These are phyloP conservation scores for Sphagnum contortum DNA, from an alignment of 225 moss, liverwort and hornwort genomes.

Conservation along the genomic window DNA sequence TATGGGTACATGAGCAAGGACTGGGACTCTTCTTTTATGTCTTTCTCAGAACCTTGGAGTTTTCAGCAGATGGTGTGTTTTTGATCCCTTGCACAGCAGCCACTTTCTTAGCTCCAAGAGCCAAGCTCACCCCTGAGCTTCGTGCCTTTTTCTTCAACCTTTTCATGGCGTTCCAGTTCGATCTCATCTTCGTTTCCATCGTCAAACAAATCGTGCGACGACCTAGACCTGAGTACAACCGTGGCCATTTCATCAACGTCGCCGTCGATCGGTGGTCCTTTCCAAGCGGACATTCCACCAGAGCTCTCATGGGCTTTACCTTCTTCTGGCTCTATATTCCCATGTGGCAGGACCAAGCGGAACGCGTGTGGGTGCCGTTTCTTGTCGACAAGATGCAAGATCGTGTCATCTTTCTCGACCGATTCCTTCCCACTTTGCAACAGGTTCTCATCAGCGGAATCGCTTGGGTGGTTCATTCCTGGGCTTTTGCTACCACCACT, in stretches of 20 bases:
- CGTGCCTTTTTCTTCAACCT: slow-evolving; percentile 70
- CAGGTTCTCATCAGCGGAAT: slow-evolving; percentile 17
- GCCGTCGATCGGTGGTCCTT: slow-evolving; percentile 76
- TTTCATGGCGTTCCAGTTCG: slow-evolving; percentile 53
- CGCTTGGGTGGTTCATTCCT: slow-evolving; percentile 21
- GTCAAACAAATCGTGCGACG: slow-evolving; percentile 42
- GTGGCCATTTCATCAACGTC: slow-evolving; percentile 49
- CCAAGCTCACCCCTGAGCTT: slow-evolving; percentile 35
- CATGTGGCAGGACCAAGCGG: slow-evolving; percentile 43
- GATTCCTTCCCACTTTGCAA: slow-evolving; percentile 22
- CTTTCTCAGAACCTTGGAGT: slow-evolving; percentile 41
- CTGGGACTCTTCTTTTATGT: slow-evolving; percentile 19
- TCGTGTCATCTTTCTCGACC: slow-evolving; percentile 11
- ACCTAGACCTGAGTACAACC: slow-evolving; percentile 58
- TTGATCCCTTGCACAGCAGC: slow-evolving; percentile 55
- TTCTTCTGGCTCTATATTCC: slow-evolving; percentile 51
- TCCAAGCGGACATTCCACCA: slow-evolving; percentile 76
- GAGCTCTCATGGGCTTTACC: slow-evolving; percentile 50
- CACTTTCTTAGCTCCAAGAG: slow-evolving; percentile 48
- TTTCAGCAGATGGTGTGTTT: slow-evolving; percentile 60
- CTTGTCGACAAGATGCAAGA: slow-evolving; percentile 6
- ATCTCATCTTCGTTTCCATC: slow-evolving; percentile 42
- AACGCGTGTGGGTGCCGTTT: slow-evolving; percentile 22
- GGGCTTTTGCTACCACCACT: slow-evolving; percentile 61
- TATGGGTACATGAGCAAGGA: slow-evolving; percentile 46